Evolutionary conservation across 108 stramenopile genomes (phyloP).

Genomic region (Hondaea fermentalgiana): DNA sequence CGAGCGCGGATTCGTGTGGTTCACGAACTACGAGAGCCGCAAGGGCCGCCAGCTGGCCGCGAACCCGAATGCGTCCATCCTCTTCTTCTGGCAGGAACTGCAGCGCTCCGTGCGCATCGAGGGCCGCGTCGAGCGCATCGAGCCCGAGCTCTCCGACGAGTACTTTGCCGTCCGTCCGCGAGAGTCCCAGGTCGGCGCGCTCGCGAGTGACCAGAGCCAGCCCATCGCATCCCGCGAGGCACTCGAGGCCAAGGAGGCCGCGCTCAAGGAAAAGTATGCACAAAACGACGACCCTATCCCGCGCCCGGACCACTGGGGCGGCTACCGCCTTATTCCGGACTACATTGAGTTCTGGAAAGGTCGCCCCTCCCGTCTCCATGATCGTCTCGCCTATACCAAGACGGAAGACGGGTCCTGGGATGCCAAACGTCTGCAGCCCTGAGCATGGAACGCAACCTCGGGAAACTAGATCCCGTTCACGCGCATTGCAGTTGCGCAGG

Average conservation of each 20-base stretch:
- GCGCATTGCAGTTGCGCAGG: too few species aligned
- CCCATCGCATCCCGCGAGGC: slow-evolving; percentile 33
- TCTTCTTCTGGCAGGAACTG: slow-evolving; percentile 51
- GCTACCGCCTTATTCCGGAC: slow-evolving; percentile 39
- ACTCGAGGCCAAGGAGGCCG: slow-evolving; percentile 22
- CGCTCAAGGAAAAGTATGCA: background rate
- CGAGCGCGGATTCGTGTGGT: slow-evolving; percentile 46
- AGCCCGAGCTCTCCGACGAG: slow-evolving; percentile 40
- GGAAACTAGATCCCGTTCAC: too few species aligned
- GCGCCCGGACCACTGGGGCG: slow-evolving; percentile 44
- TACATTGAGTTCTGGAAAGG: slow-evolving; percentile 52
- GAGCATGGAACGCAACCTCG: background rate
- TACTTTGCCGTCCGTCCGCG: slow-evolving; percentile 43
- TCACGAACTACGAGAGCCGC: slow-evolving; percentile 45
- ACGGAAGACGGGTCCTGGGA: background rate
- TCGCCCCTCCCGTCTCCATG: slow-evolving; percentile 41
- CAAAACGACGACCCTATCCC: slow-evolving; percentile 26
- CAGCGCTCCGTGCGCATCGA: slow-evolving; percentile 49
- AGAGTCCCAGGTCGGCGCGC: slow-evolving; percentile 45
- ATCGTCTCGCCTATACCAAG: slow-evolving; percentile 36
- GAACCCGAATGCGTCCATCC: slow-evolving; percentile 34
- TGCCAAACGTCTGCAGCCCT: background rate
- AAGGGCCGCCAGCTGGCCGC: slow-evolving; percentile 24
- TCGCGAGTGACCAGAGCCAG: slow-evolving; percentile 43
- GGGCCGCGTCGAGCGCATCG: slow-evolving; percentile 36